Evolutionary conservation across 169 alveolate species (phyloP).

Genomic region (Haemoproteus tartakovskyi): DNA sequence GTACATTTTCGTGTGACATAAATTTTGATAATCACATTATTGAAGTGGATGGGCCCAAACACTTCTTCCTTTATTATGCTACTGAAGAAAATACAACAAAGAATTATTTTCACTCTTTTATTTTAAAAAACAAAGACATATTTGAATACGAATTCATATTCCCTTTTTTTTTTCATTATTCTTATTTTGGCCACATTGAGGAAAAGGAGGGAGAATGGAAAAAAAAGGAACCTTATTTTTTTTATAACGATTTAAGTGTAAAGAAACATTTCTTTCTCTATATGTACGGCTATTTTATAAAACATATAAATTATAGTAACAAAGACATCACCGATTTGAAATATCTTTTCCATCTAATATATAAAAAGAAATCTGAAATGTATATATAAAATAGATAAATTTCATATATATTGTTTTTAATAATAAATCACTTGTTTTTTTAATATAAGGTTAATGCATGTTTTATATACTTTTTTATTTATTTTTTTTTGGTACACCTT

Average conservation of each 20-base stretch:
- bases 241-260: constrained; percentile 48
- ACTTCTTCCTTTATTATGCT: constrained; percentile 35
- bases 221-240: background rate
- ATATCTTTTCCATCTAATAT: constrained; percentile 29
- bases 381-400: too few species aligned
- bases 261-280: constrained; percentile 55
- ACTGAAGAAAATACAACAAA: background rate
- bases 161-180: constrained; percentile 55
- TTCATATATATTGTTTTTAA: too few species aligned
- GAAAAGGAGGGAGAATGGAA: background rate
- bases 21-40: constrained; percentile 54
- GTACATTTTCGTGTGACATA: constrained; percentile 62
- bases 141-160: constrained; percentile 25
- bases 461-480: too few species aligned
- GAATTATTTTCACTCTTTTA: constrained; percentile 7
- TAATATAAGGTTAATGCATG: too few species aligned
- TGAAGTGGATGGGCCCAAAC: constrained; percentile 65
- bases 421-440: too few species aligned
- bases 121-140: constrained; percentile 20
- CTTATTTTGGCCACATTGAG: too few species aligned
- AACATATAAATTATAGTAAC: constrained; percentile 49
- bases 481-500: too few species aligned
- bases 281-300: constrained; percentile 33
- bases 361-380: constrained; percentile 12
- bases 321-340: constrained; percentile 28